These are phyloP conservation scores for Boletus tylopilopsis DNA, from an alignment of 768 basidiomycete species.

Conservation along the genomic window DNA sequence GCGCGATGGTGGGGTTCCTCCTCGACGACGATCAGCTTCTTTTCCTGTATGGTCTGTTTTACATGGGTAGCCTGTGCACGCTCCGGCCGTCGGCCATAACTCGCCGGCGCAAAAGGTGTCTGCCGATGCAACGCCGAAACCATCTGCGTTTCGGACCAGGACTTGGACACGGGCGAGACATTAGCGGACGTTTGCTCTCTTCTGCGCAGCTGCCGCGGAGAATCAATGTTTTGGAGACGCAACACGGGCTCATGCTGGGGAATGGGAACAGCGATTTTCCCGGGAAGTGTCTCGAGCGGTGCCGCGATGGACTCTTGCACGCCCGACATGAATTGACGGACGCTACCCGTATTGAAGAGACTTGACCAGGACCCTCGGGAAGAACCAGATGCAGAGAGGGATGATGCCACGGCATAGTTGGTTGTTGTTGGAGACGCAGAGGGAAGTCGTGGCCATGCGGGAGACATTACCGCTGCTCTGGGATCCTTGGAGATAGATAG, in stretches of 20 bases:
- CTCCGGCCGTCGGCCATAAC: conserved; percentile 36
- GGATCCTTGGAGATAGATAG: conserved; percentile 34
- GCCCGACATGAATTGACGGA: conserved; percentile 67
- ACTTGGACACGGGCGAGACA: conserved; percentile 42
- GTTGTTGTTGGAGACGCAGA: conserved; percentile 40
- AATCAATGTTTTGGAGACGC: conserved; percentile 25
- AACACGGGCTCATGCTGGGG: conserved; percentile 18
- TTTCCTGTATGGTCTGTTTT: conserved; percentile 30
- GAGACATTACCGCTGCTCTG: conserved; percentile 41
- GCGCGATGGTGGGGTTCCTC: conserved; percentile 18
- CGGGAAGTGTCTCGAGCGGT: conserved; percentile 29
- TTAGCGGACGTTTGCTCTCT: conserved; percentile 27
- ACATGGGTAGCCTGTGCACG: conserved; percentile 40
- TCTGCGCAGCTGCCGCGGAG: conserved; percentile 27
- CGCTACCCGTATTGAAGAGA: conserved; percentile 60
- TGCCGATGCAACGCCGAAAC: conserved; percentile 22
- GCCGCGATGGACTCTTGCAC: conserved; percentile 49
- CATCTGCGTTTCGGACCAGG: conserved; percentile 52
- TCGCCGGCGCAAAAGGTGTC: conserved; percentile 42
- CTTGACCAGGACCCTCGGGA: conserved; percentile 82
- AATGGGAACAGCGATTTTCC: conserved; percentile 24
- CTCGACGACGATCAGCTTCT: conserved; percentile 37
- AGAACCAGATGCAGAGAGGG: conserved; percentile 51
- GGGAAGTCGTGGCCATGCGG: conserved; percentile 50
- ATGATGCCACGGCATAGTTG: conserved; percentile 34